Evolutionary conservation across 441 rosid species (phyloP).

Genomic region (Corymbia citriodora): DNA sequence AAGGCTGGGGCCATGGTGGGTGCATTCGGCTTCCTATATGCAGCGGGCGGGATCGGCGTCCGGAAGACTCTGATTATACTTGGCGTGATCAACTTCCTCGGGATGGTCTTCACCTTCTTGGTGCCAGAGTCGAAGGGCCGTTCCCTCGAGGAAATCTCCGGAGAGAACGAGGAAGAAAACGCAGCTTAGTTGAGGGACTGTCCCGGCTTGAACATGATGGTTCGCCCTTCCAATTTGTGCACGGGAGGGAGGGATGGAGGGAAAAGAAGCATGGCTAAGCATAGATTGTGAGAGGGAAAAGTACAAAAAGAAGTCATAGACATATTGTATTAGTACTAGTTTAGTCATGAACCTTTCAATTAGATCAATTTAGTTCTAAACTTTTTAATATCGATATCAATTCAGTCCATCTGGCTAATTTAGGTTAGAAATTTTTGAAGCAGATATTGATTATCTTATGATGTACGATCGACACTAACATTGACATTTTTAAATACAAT

Average conservation of each 20-base stretch:
- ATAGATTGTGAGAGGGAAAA: background rate
- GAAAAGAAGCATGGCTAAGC: background rate
- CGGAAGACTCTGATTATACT: constrained; percentile 27
- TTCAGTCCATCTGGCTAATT: background rate
- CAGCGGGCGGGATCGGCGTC: constrained; percentile 26
- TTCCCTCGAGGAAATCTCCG: constrained; percentile 48
- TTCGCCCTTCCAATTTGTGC: background rate
- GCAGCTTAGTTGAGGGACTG: background rate
- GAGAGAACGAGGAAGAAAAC: constrained; percentile 29
- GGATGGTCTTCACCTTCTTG: constrained; percentile 20
- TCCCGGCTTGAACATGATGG: background rate
- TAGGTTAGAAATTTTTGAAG: too few relatives aligned
- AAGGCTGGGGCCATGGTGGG: constrained; percentile 62
- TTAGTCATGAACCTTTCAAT: background rate
- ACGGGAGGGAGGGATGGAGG: background rate
- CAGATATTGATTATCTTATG: rapidly evolving
- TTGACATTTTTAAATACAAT: background rate
- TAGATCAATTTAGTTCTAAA: too few relatives aligned
- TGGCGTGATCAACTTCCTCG: constrained; percentile 25
- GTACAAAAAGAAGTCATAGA: background rate
- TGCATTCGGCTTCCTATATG: constrained; percentile 39
- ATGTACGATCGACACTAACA: rapidly evolving
- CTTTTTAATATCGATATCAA: too few relatives aligned
- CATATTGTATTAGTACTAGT: background rate
- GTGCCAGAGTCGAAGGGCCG: constrained; percentile 43